phyloP scores from a whole-genome alignment of 306 rosid genomes.

The Rosa lucieae region DNA sequence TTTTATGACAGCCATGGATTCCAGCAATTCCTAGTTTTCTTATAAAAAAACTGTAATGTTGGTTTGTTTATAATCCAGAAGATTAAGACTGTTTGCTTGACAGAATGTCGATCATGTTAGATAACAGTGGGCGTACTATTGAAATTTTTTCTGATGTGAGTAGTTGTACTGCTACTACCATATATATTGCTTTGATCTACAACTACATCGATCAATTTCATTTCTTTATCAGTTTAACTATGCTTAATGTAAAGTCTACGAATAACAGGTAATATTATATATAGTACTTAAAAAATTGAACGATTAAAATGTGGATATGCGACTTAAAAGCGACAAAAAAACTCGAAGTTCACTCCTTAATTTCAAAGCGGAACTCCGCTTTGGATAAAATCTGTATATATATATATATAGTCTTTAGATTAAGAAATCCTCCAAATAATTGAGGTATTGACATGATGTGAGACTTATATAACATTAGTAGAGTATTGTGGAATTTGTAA shows the following conservation, averaged over 20 bases:
- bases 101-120: not conserved
- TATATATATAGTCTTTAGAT: not conserved
- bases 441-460: not conserved
- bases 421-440: not conserved
- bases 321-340: too few relatives aligned
- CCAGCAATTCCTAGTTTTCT: not conserved
- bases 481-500: too few relatives aligned
- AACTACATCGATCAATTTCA: not conserved
- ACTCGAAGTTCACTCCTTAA: too few relatives aligned
- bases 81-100: not conserved
- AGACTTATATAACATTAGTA: not conserved
- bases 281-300: too few relatives aligned
- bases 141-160: not conserved
- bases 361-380: too few relatives aligned
- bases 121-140: not conserved
- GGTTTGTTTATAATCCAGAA: not conserved
- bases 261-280: too few relatives aligned
- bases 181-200: not conserved
- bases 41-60: not conserved
- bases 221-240: not conserved
- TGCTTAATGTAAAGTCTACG: not conserved
- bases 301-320: too few relatives aligned
- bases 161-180: not conserved
- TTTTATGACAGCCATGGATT: slow-evolving; percentile 23
- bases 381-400: too few relatives aligned